Evolutionary conservation across 2,329 filamentous ascomycete species (phyloP), one percentile per base, ranked within the genome.

Genomic region (Aspergillus sp.): DNA sequence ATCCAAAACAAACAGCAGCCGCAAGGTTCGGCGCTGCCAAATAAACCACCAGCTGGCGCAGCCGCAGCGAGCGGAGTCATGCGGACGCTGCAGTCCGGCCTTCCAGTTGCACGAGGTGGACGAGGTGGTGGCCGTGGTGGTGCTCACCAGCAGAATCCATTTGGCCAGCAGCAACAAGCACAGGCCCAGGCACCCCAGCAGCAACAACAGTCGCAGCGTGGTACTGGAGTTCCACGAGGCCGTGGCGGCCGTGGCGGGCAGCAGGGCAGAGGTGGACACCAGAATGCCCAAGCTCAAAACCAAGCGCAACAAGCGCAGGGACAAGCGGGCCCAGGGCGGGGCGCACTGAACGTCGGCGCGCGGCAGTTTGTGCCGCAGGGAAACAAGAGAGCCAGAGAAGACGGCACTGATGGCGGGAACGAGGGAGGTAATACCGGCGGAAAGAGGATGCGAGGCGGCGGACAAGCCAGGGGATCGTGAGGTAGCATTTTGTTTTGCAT

Each of bases 331-430:
- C 66, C 69, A 27, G 69, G 68, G 21, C 68, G 79, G 21, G 70
- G 72, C n/a, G 74, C 58, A 11, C 66, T 85, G 39, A 84, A 81
- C 66, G 77, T 79, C 2, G 72, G 75, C 11, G 82, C 79, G 21
- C 75, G 76, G 14, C 81, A 82, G 49, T 85, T 87, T 56, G 82
- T 85, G 63, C 83, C 83, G 27, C 78, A 81, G 15, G 81, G 82
- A 21, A 82, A 80, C 64, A 85, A 86, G 71, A 76, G 83, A 37
- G 77, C 81, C 19, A 77, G 83, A 53, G 83, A 85, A 55, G 83
- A 85, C 55, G 77, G 75, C 4, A 62, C 68, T 11, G 74, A 76
- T 45, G 76, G 59, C 25, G 62, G 69, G 19, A 66, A 70, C 41
- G 79, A 76, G 52, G 67, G 59, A 43, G 69, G 68, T 35, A 74